Percentiles rank a stretch among this genome's conserved stretches.
Evolutionary conservation across 163 green algal genomes (phyloP).

Genomic region (Botryococcus braunii): DNA sequence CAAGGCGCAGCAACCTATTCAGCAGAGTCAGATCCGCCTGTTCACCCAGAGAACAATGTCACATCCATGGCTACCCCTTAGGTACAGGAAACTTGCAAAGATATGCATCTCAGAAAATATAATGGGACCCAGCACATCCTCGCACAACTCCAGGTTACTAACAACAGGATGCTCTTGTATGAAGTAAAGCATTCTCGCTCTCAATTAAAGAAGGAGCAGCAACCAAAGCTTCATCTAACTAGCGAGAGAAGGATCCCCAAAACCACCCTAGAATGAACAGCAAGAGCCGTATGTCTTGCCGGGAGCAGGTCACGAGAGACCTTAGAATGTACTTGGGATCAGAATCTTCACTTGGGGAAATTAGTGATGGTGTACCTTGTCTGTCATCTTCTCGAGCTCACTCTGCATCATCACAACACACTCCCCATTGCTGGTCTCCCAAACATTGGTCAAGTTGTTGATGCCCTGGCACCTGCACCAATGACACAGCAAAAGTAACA

Average conservation of each 20-base stretch:
- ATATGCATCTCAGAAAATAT: too few species aligned
- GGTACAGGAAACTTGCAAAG: neutral
- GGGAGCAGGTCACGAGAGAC: too few species aligned
- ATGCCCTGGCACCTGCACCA: conserved; percentile 73
- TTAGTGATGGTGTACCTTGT: conserved; percentile 97
- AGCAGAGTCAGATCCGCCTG: conserved; percentile 62
- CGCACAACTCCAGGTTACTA: too few species aligned
- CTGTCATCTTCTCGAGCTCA: conserved; percentile 91
- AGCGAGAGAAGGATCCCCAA: too few species aligned
- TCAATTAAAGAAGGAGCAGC: too few species aligned
- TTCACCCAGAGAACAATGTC: neutral
- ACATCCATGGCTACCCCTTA: neutral
- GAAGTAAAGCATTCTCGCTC: too few species aligned
- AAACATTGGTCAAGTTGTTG: conserved; percentile 97
- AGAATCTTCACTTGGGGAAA: too few species aligned
- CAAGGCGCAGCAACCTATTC: conserved; percentile 86
- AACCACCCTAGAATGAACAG: too few species aligned
- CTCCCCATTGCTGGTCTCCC: conserved; percentile 91
- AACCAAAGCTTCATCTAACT: too few species aligned
- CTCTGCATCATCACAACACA: conserved; percentile 98
- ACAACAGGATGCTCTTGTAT: too few species aligned
- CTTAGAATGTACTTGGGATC: too few species aligned
- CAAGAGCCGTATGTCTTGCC: too few species aligned
- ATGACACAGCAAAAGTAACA: conserved; percentile 7
- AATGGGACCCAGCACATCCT: neutral